Percentiles rank a stretch among this genome's conserved stretches.
These are phyloP conservation scores for Chaetothyriales sp. DNA, from an alignment of 2,329 filamentous ascomycete genomes.

Conservation along the genomic window DNA sequence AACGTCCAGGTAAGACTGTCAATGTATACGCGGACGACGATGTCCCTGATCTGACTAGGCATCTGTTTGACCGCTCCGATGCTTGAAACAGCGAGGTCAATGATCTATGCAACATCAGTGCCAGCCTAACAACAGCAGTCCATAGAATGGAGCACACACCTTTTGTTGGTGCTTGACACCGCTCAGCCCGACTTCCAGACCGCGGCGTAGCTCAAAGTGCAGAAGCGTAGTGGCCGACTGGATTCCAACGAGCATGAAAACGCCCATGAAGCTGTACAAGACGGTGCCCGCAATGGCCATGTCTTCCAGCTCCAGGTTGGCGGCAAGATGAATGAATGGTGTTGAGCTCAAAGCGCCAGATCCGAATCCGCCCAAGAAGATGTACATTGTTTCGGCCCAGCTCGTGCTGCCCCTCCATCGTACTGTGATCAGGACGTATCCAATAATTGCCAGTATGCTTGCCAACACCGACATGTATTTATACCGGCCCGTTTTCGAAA, in stretches of 20 bases:
- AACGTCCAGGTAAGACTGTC: constrained; percentile 6
- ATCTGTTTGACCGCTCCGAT: constrained; percentile 2
- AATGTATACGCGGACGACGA: constrained; percentile 7
- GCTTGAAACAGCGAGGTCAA: constrained; percentile 7
- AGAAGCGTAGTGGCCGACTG: constrained; percentile 5
- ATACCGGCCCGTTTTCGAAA: constrained; percentile 47
- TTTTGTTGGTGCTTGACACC: constrained; percentile 1
- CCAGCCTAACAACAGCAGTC: background rate
- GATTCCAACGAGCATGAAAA: constrained; percentile 8
- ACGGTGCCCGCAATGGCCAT: constrained; percentile 39
- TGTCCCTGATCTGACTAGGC: constrained; percentile 1
- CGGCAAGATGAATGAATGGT: constrained; percentile 38
- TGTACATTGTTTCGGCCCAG: constrained; percentile 44
- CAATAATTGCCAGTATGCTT: constrained; percentile 35
- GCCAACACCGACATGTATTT: constrained; percentile 41
- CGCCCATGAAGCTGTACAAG: constrained; percentile 26
- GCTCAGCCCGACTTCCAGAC: background rate
- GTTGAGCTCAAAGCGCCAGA: constrained; percentile 35
- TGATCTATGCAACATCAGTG: constrained; percentile 4
- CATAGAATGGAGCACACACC: background rate
- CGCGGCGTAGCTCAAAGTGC: constrained; percentile 2
- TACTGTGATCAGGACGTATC: constrained; percentile 40
- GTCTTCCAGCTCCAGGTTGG: constrained; percentile 32
- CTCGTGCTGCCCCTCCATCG: constrained; percentile 49
- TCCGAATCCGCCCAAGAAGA: constrained; percentile 44